phyloP scores from a whole-genome alignment of 163 green algal genomes.

The Chlamydomonas reinhardtii region DNA sequence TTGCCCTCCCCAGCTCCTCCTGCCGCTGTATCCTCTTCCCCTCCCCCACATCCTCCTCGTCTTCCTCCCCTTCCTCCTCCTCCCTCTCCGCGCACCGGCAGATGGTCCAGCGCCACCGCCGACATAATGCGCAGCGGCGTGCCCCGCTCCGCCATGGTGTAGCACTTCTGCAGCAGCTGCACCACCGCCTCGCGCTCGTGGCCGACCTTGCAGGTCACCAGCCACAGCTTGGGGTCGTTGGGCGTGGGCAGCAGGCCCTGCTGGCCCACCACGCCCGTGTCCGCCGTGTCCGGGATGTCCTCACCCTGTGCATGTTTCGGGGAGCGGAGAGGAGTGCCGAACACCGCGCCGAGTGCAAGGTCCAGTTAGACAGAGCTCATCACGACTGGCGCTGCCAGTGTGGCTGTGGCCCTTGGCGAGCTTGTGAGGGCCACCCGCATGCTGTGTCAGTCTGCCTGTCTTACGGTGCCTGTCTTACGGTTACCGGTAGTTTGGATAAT shows the following conservation, averaged over 20 bases:
- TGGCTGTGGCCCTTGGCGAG: no score
- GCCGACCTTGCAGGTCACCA: constrained; percentile 81
- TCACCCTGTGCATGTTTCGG: constrained; percentile 42
- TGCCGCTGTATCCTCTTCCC: neutral
- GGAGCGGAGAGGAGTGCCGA: no score
- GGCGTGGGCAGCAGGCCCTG: constrained; percentile 93
- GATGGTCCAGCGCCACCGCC: constrained; percentile 89
- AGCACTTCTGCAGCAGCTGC: constrained; percentile 95
- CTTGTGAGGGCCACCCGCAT: no score
- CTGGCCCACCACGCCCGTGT: constrained; percentile 80
- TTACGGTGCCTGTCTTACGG: no score
- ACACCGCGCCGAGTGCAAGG: no score
- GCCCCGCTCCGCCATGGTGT: constrained; percentile 70
- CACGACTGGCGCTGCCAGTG: no score
- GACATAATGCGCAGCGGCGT: constrained; percentile 91
- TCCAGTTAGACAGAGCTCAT: no score
- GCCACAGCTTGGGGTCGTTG: constrained; percentile 93
- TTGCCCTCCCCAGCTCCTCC: no score
- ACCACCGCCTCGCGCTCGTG: constrained; percentile 87
- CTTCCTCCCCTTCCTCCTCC: neutral
- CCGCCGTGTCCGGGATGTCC: constrained; percentile 54
- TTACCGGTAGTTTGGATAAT: no score
- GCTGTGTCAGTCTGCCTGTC: no score
- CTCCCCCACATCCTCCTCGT: neutral
- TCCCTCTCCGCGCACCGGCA: constrained; percentile 74